phyloP scores from a whole-genome alignment of 768 basidiomycete genomes.

The Mycena galericulata region DNA sequence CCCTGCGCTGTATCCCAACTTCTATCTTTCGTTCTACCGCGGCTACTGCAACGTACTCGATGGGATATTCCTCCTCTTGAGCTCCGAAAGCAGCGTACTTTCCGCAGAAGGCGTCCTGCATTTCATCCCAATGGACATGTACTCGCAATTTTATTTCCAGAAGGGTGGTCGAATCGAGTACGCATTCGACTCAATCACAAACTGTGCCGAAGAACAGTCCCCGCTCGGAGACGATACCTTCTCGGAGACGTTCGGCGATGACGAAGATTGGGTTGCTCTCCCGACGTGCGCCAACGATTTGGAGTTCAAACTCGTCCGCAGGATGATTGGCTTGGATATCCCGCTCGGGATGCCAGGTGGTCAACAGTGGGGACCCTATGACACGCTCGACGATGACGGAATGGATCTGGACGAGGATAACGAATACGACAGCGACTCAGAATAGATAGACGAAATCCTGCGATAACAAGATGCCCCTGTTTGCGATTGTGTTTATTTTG shows the following conservation, averaged over 20 bases:
- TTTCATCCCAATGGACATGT: background rate
- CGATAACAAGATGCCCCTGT: too few relatives aligned
- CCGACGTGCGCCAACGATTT: constrained; percentile 44
- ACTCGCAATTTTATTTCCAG: constrained; percentile 33
- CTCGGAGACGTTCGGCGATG: constrained; percentile 36
- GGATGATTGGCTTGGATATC: constrained; percentile 40
- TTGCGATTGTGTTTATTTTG: too few relatives aligned
- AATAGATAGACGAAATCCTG: background rate
- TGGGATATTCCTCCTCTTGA: constrained; percentile 35
- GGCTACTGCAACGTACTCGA: constrained; percentile 43
- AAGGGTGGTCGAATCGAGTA: constrained; percentile 44
- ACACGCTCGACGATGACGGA: background rate
- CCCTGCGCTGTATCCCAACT: constrained; percentile 14
- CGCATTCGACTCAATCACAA: constrained; percentile 44
- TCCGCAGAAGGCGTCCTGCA: constrained; percentile 1
- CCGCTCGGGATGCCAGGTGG: too few relatives aligned
- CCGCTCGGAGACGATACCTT: constrained; percentile 40
- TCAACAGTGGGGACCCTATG: constrained; percentile 34
- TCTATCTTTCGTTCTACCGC: constrained; percentile 41
- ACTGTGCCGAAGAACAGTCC: constrained; percentile 42
- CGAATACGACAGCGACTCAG: background rate
- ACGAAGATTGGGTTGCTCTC: constrained; percentile 29
- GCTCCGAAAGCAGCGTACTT: constrained; percentile 9
- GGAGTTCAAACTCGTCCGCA: constrained; percentile 44
- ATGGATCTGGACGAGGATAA: background rate